A percentile compares a stretch with the other conserved stretches of the same genome.
phyloP scores from a whole-genome alignment of 75 land plant species.

The Azolla pinnata region DNA sequence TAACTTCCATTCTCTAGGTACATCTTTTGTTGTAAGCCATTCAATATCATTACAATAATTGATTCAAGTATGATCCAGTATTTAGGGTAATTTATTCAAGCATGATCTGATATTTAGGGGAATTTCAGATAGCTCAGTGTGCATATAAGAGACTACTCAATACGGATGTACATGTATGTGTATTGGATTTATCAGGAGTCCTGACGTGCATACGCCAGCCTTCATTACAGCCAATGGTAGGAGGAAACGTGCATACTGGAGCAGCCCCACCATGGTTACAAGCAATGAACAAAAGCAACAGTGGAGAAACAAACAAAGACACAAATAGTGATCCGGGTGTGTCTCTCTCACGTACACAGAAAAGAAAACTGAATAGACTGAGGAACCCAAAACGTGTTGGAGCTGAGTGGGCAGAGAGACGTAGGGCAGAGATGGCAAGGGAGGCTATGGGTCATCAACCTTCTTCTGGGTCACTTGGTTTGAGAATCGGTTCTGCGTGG shows the following conservation, averaged over 20 bases:
- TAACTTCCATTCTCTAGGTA: too few species aligned
- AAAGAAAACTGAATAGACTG: slow-evolving; percentile 38
- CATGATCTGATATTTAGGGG: too few species aligned
- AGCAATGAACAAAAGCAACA: slow-evolving; percentile 14
- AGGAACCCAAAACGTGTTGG: slow-evolving; percentile 91
- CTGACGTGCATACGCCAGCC: slow-evolving; percentile 22
- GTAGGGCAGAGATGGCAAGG: slow-evolving; percentile 66
- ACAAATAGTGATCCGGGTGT: slow-evolving; percentile 1
- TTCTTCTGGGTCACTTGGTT: slow-evolving; percentile 7
- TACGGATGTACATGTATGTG: too few species aligned
- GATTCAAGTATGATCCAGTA: too few species aligned
- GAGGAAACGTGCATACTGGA: slow-evolving; percentile 74
- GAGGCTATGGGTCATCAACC: slow-evolving; percentile 53
- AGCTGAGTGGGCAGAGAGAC: slow-evolving; percentile 95
- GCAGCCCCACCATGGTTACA: slow-evolving; percentile 91
- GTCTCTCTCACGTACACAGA: slow-evolving; percentile 20
- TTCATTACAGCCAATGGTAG: slow-evolving; percentile 11
- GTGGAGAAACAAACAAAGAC: slow-evolving; percentile 4
- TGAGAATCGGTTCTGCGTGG: slow-evolving; percentile 38
- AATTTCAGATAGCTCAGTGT: too few species aligned
- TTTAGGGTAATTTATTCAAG: too few species aligned
- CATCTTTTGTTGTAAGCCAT: too few species aligned
- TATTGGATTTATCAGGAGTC: slow-evolving; percentile 17
- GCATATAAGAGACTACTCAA: too few species aligned
- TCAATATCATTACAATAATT: too few species aligned